phyloP scores from a whole-genome alignment of 441 rosid genomes.

The Hura crepitans region DNA sequence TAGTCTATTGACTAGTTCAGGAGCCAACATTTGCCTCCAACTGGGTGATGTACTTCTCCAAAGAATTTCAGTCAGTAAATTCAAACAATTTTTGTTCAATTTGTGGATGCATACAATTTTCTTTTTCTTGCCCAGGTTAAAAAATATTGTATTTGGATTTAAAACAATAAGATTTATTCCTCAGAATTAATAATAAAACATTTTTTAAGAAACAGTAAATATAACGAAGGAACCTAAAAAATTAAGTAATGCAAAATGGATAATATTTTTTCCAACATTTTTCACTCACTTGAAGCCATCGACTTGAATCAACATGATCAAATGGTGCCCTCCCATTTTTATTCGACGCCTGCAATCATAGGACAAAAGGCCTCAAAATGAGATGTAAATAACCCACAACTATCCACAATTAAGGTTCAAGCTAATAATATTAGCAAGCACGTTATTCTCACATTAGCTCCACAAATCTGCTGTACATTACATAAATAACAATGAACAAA shows the following conservation, averaged over 20 bases:
- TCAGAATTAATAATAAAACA: background rate
- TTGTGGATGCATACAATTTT: background rate
- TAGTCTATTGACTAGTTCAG: background rate
- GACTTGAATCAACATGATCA: constrained; percentile 74
- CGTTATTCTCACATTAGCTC: background rate
- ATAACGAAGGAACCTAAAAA: constrained; percentile 2
- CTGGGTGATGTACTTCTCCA: background rate
- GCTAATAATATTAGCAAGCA: background rate
- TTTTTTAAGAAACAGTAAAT: background rate
- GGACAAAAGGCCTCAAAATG: constrained; percentile 6
- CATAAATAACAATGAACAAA: background rate
- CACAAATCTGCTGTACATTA: constrained; percentile 1
- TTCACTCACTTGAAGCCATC: constrained; percentile 90
- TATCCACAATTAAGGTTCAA: background rate
- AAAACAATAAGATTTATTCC: background rate
- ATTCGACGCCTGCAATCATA: constrained; percentile 52
- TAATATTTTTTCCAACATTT: constrained; percentile 15
- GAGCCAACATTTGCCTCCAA: background rate
- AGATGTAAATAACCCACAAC: background rate
- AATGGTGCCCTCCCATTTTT: constrained; percentile 69
- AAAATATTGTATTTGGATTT: background rate
- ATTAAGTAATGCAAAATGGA: constrained; percentile 16
- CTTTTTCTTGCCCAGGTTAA: background rate
- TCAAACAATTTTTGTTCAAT: background rate
- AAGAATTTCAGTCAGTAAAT: background rate